Evolutionary conservation across 768 basidiomycete species (phyloP).

Genomic region (Suillus discolor): DNA sequence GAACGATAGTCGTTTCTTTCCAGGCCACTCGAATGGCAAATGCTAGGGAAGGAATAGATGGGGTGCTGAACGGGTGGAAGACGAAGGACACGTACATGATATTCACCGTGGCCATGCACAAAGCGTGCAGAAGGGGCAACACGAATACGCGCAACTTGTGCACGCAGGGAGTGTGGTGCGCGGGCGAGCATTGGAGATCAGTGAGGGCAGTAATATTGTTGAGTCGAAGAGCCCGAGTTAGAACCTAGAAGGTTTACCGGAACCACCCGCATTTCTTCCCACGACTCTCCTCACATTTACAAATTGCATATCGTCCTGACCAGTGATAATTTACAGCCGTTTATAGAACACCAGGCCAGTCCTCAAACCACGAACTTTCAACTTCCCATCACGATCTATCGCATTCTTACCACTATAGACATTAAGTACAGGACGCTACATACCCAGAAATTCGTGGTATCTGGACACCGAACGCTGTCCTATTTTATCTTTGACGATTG

Average conservation of each 20-base stretch:
- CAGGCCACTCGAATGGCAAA: constrained; percentile 57
- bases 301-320: neutral
- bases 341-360: too few relatives aligned
- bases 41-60: constrained; percentile 39
- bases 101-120: constrained; percentile 49
- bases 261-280: neutral
- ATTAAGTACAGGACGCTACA: too few relatives aligned
- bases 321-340: too few relatives aligned
- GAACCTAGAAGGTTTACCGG: neutral
- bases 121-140: constrained; percentile 39
- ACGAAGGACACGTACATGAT: constrained; percentile 46
- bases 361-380: too few relatives aligned
- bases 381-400: too few relatives aligned
- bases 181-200: constrained; percentile 44
- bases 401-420: too few relatives aligned
- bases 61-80: constrained; percentile 3
- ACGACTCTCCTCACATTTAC: neutral
- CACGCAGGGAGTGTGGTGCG: constrained; percentile 44
- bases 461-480: too few relatives aligned
- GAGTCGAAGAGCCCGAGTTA: neutral
- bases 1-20: constrained; percentile 51
- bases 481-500: too few relatives aligned
- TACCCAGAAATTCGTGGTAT: too few relatives aligned
- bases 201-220: neutral
- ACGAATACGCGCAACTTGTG: constrained; percentile 36